Percentiles rank a stretch among this genome's conserved stretches.
Evolutionary conservation across 768 basidiomycete genomes (phyloP).

Genomic region (Dioszegia crocea): DNA sequence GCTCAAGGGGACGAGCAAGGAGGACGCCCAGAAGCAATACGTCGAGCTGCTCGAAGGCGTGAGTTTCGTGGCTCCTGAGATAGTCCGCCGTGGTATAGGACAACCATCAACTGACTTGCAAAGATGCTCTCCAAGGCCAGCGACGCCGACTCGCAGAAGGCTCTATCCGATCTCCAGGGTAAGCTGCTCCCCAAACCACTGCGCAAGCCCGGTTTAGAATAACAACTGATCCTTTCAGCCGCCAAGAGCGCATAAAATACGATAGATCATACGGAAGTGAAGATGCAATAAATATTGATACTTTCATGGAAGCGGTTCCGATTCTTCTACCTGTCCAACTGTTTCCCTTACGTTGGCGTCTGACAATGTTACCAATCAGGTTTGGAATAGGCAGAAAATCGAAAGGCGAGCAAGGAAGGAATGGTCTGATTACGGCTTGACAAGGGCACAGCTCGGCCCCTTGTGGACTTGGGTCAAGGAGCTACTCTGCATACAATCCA

Average conservation of each 20-base stretch:
- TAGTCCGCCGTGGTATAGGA: background rate
- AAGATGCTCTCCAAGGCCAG: conserved; percentile 21
- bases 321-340: too few relatives aligned
- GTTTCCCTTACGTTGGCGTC: too few relatives aligned
- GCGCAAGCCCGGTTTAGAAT: too few relatives aligned
- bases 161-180: conserved; percentile 62
- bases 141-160: conserved; percentile 58
- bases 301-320: too few relatives aligned
- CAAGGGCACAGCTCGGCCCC: too few relatives aligned
- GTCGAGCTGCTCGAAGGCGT: conserved; percentile 71
- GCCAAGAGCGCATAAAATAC: background rate
- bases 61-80: conserved; percentile 33
- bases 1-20: conserved; percentile 67
- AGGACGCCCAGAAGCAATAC: conserved; percentile 69
- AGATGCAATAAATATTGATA: too few relatives aligned
- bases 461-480: too few relatives aligned
- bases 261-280: background rate
- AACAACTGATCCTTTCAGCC: background rate
- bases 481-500: background rate
- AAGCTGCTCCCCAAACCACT: conserved; percentile 48
- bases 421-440: too few relatives aligned
- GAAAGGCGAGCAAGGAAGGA: too few relatives aligned
- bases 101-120: background rate
- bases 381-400: too few relatives aligned
- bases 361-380: too few relatives aligned